Evolutionary conservation across 768 basidiomycete species (phyloP).

Genomic region (Pisolithus orientalis): DNA sequence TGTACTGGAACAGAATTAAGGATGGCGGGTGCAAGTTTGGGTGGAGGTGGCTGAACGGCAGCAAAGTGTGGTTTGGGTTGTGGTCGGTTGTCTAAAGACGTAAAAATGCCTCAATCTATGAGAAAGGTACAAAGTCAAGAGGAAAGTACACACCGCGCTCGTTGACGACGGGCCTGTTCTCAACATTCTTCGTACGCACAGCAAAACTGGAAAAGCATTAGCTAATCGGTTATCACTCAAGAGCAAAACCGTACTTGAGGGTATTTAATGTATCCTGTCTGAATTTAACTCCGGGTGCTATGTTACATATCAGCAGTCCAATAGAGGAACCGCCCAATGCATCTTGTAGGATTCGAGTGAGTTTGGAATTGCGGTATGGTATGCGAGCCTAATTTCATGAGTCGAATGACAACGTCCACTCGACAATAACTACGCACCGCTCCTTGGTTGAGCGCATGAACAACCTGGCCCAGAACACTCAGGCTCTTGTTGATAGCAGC

Average conservation of each 20-base stretch:
- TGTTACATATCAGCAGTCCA: slow-evolving; percentile 79
- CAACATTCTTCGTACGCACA: slow-evolving; percentile 77
- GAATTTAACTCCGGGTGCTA: slow-evolving; percentile 79
- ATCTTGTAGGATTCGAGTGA: slow-evolving; percentile 86
- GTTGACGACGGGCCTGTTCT: slow-evolving; percentile 76
- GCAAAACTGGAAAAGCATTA: slow-evolving; percentile 51
- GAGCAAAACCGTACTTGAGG: slow-evolving; percentile 53
- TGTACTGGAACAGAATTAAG: slow-evolving; percentile 36
- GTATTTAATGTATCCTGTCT: slow-evolving; percentile 87
- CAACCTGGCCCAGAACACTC: slow-evolving; percentile 82
- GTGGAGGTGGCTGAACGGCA: slow-evolving; percentile 45
- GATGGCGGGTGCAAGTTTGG: slow-evolving; percentile 39
- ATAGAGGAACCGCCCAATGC: slow-evolving; percentile 79
- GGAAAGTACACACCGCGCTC: slow-evolving; percentile 51
- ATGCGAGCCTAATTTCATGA: slow-evolving; percentile 53
- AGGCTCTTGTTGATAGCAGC: slow-evolving; percentile 87
- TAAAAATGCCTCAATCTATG: background rate
- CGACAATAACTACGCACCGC: slow-evolving; percentile 36
- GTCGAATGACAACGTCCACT: background rate
- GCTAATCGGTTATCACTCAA: background rate
- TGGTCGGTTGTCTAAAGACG: slow-evolving; percentile 47
- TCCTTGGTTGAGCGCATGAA: slow-evolving; percentile 74
- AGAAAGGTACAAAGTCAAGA: background rate
- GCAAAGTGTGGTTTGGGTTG: slow-evolving; percentile 59
- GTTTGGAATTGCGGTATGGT: slow-evolving; percentile 85